Base-by-base conservation (phyloP, 1,139 yeast genomes). In the Arxiozyma bovina region DNA sequence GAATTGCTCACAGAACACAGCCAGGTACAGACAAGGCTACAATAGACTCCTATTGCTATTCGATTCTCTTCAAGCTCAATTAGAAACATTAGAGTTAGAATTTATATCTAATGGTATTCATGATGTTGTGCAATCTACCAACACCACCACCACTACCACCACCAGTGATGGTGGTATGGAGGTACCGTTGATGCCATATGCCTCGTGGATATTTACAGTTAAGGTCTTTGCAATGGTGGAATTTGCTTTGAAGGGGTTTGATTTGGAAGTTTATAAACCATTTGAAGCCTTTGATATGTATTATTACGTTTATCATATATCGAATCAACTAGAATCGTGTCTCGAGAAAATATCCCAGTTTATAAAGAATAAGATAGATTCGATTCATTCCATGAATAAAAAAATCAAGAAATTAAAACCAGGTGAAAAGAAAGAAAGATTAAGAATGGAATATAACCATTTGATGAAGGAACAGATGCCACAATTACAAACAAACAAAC, bases 1-100 rank as follows among this genome's bases (percentile, higher is more conserved):
- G 15, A 74, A 78, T 2, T 73, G 76, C 58, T 84, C 88, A 20
- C 87, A 84, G 67, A 91, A 91, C 64, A 82, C 88, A 27, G 82
- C 96, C 53, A 78, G 96, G 53, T 93, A 88, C 65, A 80, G 96
- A 59, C 96, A 89, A 65, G 75, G 81, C 62, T 70, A 85, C 67
- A 68, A 82, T 63, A 74, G 84, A 67, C 71, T 78, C 66, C 63
- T 81, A 60, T 62, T 80, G 8, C 66, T 81, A 2, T 88, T 94
- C 86, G 97, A 93, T 67, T 78, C 89, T 2, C 72, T 89, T 41
- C 97, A 91, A 66, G 95, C 85, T 4, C 74, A 75, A 46, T 71
- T 81, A 60, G 89, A 85, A 62, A 89, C 83, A 63, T 59, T 74
- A 23, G 77, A 74, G 17, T 53, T 77, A 11, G 70, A 67, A 57